Evolutionary conservation across 805 yeast species (phyloP), one percentile per base, ranked within the genome.

Genomic region (Myxozyma melibiosi): DNA sequence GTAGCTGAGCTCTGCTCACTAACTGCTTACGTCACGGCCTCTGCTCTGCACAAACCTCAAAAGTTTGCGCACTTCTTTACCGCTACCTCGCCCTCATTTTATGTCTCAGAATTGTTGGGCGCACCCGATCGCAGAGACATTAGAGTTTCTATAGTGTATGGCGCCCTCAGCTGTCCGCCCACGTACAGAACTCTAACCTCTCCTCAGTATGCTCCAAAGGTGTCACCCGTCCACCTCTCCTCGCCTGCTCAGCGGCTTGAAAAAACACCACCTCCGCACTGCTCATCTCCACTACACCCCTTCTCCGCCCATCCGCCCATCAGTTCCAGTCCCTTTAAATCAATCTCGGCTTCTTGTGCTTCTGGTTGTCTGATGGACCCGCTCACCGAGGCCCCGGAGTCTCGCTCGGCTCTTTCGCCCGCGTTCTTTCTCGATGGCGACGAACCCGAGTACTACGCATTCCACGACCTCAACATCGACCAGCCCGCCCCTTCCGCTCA

Each of bases 381-480:
- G 50, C 45, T 54, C 40, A 41, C 47, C 46, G 57, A 47, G 38
- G n/a, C 37, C 22, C 54, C 24, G 37, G 46, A 41, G 39, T 46
- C 47, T 25, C 45, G 50, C 39, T 24, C 34, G 27, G 34, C 41
- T 40, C 25, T 47, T n/a, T 47, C 51, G 43, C 51, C 51, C 16
- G 50, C 34, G 41, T 38, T 47, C n/a, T 37, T 31, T 35, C 54
- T 51, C 40, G 60, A 56, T 49, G 34, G 46, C 45, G 60, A 56
- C 42, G 57, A 51, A 31, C 58, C 55, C 18, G 60, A 45, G 30
- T 56, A 51, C 41, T 51, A 42, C 34, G 57, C 52, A 28, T 51
- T 56, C 45, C 60, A 56, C 50, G 60, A 56, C 49, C 53, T 56
- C 37, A 53, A 34, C 41, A 38, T 56, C 31, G 55, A 51, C 46